Base-by-base conservation (phyloP, 768 basidiomycete species). In the Xerocomellus intermedius region DNA sequence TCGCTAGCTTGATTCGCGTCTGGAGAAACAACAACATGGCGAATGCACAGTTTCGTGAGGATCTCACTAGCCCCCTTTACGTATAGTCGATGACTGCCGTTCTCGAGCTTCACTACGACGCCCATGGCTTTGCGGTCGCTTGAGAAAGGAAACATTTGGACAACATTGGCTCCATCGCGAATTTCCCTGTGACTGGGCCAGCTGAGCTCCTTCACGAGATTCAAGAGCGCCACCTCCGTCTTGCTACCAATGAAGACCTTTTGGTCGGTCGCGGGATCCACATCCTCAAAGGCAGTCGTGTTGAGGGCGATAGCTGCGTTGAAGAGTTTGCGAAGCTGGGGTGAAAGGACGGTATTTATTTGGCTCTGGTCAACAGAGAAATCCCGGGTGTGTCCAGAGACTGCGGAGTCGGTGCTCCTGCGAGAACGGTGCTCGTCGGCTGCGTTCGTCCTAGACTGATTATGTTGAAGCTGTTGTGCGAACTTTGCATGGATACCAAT, bases 31-130 rank as follows among this genome's bases (percentile, higher is more conserved):
- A 89, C 82, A 50, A 98, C 84, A 68, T 96, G 89, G 10, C 71
- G 71, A 6, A 67, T 79, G 66, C 91, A 94, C 54, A 81, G 76
- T 76, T 86, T 90, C 41, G 88, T 86, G 41, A 98, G 78, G 57
- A 98, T 91, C 71, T 99, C 97, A 62, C 87, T 89, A 4, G 97
- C 96, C 22, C 96, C 97, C 74, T 98, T 99, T 67, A 94, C 69
- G 69, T 89, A 89, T 3, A 93, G 73, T 41, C 96, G 83, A 62
- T 79, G 85, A 13, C 66, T 66, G 10, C 82, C 83, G 42, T 79
- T 66, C 21, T 53, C 56, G 21, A 83, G 69, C 67, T 76, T 77
- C 58, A 98, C 79, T 22, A 97, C 91, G 52, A 91, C 90, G 37
- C 91, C 95, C 94, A 97, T 97, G 7, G 90, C 83, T 75, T 98